Conservation (phyloP, 208 protist species). For the Leishmania guyanensis region DNA sequence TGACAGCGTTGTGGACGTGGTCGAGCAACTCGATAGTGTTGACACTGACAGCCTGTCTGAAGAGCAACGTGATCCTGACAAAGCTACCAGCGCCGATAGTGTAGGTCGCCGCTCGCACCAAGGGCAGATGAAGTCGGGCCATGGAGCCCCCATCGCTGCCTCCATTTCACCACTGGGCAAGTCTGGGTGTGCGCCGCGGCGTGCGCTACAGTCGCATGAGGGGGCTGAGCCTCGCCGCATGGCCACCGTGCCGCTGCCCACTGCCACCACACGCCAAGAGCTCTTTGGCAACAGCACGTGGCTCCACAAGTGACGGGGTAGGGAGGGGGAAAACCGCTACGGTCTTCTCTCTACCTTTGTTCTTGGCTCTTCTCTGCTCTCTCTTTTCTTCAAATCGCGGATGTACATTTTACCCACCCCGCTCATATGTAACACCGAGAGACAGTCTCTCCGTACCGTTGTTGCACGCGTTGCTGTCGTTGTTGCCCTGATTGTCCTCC, state of each 20-base stretch:
- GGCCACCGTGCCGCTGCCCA: slow-evolving; percentile 32
- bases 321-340: neutral
- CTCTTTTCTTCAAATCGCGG: neutral
- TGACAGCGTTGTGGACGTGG: neutral
- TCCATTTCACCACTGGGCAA: slow-evolving; percentile 3
- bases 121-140: neutral
- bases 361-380: neutral
- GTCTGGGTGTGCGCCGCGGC: neutral
- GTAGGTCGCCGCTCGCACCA: neutral
- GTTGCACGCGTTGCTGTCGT: neutral
- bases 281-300: slow-evolving; percentile 14
- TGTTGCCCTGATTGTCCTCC: neutral
- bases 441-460: neutral
- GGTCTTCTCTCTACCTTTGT: neutral
- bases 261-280: slow-evolving; percentile 24
- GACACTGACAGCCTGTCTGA: neutral
- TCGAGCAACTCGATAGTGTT: neutral
- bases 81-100: neutral
- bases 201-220: slow-evolving; percentile 4
- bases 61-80: neutral
- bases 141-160: neutral
- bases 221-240: slow-evolving; percentile 17
- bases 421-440: neutral
- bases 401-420: neutral
- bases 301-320: slow-evolving; percentile 1